Evolutionary conservation across 1,284 basidiomycete genomes (phyloP).

Genomic region (Erythrobasidium hasegawianum): DNA sequence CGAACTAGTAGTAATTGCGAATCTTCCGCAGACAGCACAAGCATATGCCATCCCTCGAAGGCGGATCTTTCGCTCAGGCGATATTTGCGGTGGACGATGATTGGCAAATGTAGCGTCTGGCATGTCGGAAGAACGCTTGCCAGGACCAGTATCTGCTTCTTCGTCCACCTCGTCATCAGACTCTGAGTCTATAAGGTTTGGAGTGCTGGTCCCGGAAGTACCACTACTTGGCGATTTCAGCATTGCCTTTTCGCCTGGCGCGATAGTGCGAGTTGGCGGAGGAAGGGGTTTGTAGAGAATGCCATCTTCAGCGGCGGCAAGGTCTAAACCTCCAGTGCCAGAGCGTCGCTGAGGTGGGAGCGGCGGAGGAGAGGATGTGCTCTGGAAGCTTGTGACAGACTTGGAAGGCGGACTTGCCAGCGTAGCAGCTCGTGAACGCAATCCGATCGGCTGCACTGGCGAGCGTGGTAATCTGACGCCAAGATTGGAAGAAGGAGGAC

Average conservation of each 20-base stretch:
- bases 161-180: background rate
- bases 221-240: background rate
- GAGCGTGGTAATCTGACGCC: too few species aligned
- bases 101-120: conserved; percentile 79
- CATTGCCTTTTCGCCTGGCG: background rate
- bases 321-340: background rate
- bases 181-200: background rate
- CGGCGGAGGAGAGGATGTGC: background rate
- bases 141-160: conserved; percentile 11
- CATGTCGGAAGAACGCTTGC: conserved; percentile 56
- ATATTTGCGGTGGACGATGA: conserved; percentile 63
- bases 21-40: conserved; percentile 38
- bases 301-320: background rate
- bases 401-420: background rate
- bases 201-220: background rate
- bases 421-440: too few species aligned
- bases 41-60: conserved; percentile 33
- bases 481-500: too few species aligned
- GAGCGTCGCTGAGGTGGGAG: background rate
- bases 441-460: too few species aligned
- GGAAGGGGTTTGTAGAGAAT: background rate
- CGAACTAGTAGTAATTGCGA: conserved; percentile 38
- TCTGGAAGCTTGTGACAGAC: background rate
- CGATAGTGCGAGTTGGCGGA: background rate
- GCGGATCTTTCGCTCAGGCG: conserved; percentile 44